Evolutionary conservation across 2,329 filamentous ascomycete species (phyloP).

Genomic region (Epicoccum sorghinum): DNA sequence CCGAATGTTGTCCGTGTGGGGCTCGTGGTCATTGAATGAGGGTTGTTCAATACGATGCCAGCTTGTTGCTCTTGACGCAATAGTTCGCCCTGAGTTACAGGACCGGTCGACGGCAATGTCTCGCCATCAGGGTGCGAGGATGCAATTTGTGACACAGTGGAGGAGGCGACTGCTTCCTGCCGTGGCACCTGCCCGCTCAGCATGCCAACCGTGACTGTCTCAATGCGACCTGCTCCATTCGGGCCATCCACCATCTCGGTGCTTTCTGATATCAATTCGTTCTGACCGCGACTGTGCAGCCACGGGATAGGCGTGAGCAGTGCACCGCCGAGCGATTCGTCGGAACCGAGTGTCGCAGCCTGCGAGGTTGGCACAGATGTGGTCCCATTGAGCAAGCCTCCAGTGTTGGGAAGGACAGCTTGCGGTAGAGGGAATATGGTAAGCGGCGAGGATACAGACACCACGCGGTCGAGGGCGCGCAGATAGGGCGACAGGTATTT

Average conservation of each 20-base stretch:
- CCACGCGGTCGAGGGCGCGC: constrained; percentile 86
- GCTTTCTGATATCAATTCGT: constrained; percentile 72
- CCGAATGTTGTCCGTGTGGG: constrained; percentile 35
- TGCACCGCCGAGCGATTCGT: constrained; percentile 88
- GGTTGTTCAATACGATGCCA: constrained; percentile 70
- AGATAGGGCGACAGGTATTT: constrained; percentile 82
- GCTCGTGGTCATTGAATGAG: constrained; percentile 36
- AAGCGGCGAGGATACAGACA: constrained; percentile 84
- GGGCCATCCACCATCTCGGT: constrained; percentile 83
- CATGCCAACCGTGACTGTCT: constrained; percentile 79
- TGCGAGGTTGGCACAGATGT: constrained; percentile 50
- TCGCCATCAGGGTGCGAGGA: constrained; percentile 44
- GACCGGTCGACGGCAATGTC: constrained; percentile 44
- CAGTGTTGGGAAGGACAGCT: constrained; percentile 58
- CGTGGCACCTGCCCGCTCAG: constrained; percentile 20
- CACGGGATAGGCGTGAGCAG: constrained; percentile 93
- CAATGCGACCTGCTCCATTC: constrained; percentile 77
- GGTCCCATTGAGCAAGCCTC: constrained; percentile 65
- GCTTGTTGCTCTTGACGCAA: constrained; percentile 85
- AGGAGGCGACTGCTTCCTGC: constrained; percentile 15
- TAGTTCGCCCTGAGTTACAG: constrained; percentile 77
- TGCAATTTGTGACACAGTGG: constrained; percentile 34
- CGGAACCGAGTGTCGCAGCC: constrained; percentile 68
- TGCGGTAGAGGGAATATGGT: constrained; percentile 83
- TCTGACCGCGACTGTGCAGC: constrained; percentile 63